Base-by-base conservation (phyloP, 2,329 filamentous ascomycete species). In the Pseudogymnoascus sp. region DNA sequence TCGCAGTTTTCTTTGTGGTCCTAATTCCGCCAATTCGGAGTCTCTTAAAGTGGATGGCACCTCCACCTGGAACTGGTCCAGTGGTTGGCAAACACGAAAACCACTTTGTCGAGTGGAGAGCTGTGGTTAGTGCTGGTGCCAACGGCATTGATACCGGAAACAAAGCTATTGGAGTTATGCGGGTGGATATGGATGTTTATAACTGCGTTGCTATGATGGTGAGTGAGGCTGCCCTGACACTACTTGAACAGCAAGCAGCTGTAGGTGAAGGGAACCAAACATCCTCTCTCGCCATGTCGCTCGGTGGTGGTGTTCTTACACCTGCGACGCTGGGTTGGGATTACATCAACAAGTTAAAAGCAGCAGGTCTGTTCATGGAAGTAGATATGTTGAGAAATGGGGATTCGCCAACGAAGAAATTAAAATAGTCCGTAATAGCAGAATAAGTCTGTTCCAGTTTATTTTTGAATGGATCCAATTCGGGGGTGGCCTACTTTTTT, bases 291-390 rank as follows among this genome's bases (percentile, higher is more conserved):
- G 79, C 78, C 7, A 76, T 79, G 54, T 72, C 78, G 35, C 74
- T 90, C 11, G 78, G 78, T 1, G 88, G 88, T 16, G 89, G 88
- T 2, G 75, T 90, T 20, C 83, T 89, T 64, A 92, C 89, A 1
- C 85, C 89, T 0, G 86, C 88, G 0, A 88, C 83, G 61, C 75
- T 92, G 2, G 89, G 89, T 1, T 83, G 86, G 66, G 75, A 78
- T 9, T 88, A 84, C 68, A 76, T 91, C 62, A 83, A 90, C 68
- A 78, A 86, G 11, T 68, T 89, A 38, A 75, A 82, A 37, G 77
- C 79, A 33, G 80, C 77, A 38, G 88, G 87, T 2, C 81, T 91
- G 68, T 82, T 81, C 69, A 78, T 88, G 39, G 82, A 88, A 67
- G 77, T 78, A 18, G 79, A 78, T 68, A 73, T 81, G 11, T 66